Base-by-base conservation (phyloP, 2,329 filamentous ascomycete genomes). In the Westerdykella ornata region DNA sequence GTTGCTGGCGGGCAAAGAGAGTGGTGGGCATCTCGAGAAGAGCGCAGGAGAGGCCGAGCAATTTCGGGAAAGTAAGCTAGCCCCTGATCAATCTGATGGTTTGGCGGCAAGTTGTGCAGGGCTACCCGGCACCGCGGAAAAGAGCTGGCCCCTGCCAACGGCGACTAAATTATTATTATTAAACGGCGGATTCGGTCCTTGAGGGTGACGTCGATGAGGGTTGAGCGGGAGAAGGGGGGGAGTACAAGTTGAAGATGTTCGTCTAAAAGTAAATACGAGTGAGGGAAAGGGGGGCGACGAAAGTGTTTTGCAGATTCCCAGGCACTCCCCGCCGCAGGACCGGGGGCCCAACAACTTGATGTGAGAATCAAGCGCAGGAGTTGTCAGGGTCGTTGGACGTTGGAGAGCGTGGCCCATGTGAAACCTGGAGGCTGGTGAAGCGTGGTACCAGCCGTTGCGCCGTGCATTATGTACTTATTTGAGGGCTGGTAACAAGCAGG, bases 21-120 rank as follows among this genome's bases (percentile, higher is more conserved):
- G 54, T 47, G 15, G 56, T 53, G 41, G 56, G 57, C 56, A 60
- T 60, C 44, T 51, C 41, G 46, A 48, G 29, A 42, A 39, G 43
- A 11, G 3, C 22, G 8, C 12, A 11, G 22, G 22, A 26, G 35
- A 41, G 43, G 32, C 41, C 39, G 39, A 40, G 56, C 51, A 62
- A 60, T 63, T 56, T 60, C 57, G 57, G 57, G 53, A 37, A 51
- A 33, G 42, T 37, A 46, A 47, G 39, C 41, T 42, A 47, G 49
- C 52, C 22, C 22, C 22, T 26, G 22, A 33, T 33, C n/a, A 33
- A 14, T 14, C 16, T 33, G 30, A 8, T 29, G 26, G 8, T 29
- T 33, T 14, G n/a, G 30, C 30, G 30, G 22, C 8, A 26, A 26
- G 8, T 9, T 9, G 22, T 26, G 4, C 22, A 26, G 22, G 22